Evolutionary conservation across 345 rosid species (phyloP).

Genomic region (Punica granatum): DNA sequence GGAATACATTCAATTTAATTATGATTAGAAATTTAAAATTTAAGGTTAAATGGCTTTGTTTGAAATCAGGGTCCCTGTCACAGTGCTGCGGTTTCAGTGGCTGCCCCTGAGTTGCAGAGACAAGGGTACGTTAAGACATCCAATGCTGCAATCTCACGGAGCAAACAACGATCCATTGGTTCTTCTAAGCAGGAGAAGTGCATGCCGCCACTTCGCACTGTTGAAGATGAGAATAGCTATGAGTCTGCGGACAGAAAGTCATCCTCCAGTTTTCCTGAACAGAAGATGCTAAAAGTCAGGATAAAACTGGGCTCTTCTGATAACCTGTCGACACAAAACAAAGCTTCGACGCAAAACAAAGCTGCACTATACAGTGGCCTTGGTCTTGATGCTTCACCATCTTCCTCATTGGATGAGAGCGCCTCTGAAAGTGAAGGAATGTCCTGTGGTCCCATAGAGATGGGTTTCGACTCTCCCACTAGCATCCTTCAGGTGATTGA

Average conservation of each 20-base stretch:
- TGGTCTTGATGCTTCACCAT: slow-evolving; percentile 63
- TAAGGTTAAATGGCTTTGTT: not conserved
- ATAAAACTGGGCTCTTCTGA: slow-evolving; percentile 69
- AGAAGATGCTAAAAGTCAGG: slow-evolving; percentile 62
- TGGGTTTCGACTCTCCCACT: slow-evolving; percentile 48
- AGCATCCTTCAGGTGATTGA: slow-evolving; percentile 50
- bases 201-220: slow-evolving; percentile 24
- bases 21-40: not conserved
- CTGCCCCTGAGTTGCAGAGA: slow-evolving; percentile 16
- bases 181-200: slow-evolving; percentile 29
- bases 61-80: not conserved
- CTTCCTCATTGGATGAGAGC: slow-evolving; percentile 57
- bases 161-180: slow-evolving; percentile 26
- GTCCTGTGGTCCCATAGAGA: slow-evolving; percentile 36
- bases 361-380: slow-evolving; percentile 62
- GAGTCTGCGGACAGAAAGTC: slow-evolving; percentile 26
- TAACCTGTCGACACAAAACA: slow-evolving; percentile 53
- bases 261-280: slow-evolving; percentile 38
- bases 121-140: slow-evolving; percentile 30
- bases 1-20: not conserved
- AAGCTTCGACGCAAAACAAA: slow-evolving; percentile 50
- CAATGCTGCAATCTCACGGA: slow-evolving; percentile 23
- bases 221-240: slow-evolving; percentile 28
- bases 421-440: slow-evolving; percentile 63
- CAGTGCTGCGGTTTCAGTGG: not conserved